Evolutionary conservation across 768 basidiomycete genomes (phyloP).

Genomic region (Boletus vinaceobasis): DNA sequence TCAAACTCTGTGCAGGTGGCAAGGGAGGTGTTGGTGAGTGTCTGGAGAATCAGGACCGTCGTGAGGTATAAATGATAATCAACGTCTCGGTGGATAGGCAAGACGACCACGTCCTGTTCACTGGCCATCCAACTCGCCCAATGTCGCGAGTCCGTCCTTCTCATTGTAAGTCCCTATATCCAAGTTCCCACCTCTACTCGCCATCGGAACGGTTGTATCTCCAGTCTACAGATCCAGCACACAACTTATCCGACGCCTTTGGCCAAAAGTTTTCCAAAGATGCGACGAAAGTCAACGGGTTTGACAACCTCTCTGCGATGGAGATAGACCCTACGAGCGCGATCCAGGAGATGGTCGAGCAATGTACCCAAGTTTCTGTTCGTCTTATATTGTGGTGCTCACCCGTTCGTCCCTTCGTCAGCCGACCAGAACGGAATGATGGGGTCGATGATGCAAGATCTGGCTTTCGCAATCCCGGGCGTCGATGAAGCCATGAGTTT

Average conservation of each 20-base stretch:
- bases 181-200: neutral
- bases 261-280: slow-evolving; percentile 99
- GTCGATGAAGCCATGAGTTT: slow-evolving; percentile 99
- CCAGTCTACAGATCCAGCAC: slow-evolving; percentile 98
- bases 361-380: slow-evolving; percentile 52
- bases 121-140: slow-evolving; percentile 94
- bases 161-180: slow-evolving; percentile 65
- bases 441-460: slow-evolving; percentile 99
- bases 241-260: slow-evolving; percentile 98
- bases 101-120: slow-evolving; percentile 97
- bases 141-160: slow-evolving; percentile 89
- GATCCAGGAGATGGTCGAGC: slow-evolving; percentile 98
- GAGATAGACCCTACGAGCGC: slow-evolving; percentile 98
- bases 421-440: slow-evolving; percentile 91
- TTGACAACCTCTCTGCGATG: slow-evolving; percentile 96
- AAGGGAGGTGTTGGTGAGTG: slow-evolving; percentile 95
- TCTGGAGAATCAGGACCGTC: neutral
- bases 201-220: neutral
- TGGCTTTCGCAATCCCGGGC: slow-evolving; percentile 98
- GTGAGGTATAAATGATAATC: neutral
- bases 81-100: slow-evolving; percentile 51
- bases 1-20: slow-evolving; percentile 57
- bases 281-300: slow-evolving; percentile 96
- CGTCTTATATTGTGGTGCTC: neutral
- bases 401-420: slow-evolving; percentile 27